These are phyloP conservation scores for Microcyclosporella mali DNA, from an alignment of 2,329 filamentous ascomycete genomes.

Conservation along the genomic window DNA sequence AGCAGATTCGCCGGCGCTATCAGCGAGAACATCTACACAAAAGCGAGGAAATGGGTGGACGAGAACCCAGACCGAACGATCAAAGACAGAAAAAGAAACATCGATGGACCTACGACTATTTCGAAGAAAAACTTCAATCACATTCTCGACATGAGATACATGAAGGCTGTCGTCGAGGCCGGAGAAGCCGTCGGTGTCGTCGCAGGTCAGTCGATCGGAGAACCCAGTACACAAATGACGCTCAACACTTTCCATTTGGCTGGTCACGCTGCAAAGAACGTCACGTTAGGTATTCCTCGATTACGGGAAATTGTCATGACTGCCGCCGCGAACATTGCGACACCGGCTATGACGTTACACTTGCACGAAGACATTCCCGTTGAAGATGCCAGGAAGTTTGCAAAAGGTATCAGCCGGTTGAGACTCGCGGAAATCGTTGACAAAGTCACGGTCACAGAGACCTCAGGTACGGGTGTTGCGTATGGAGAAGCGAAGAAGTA, in stretches of 20 bases:
- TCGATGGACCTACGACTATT: constrained; percentile 36
- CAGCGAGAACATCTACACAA: constrained; percentile 76
- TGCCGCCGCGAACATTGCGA: constrained; percentile 80
- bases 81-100: constrained; percentile 53
- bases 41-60: constrained; percentile 69
- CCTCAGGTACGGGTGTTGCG: constrained; percentile 63
- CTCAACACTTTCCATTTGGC: constrained; percentile 99
- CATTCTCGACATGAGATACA: constrained; percentile 85
- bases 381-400: constrained; percentile 68
- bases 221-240: constrained; percentile 98
- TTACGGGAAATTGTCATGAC: constrained; percentile 98
- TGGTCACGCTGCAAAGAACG: constrained; percentile 96
- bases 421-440: constrained; percentile 80
- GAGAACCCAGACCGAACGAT: constrained; percentile 60
- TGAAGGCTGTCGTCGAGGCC: constrained; percentile 85
- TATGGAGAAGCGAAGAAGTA: constrained; percentile 75
- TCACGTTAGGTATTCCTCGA: constrained; percentile 95
- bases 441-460: constrained; percentile 72
- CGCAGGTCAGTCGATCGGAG: constrained; percentile 91
- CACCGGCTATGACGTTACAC: constrained; percentile 80
- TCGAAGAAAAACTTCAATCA: constrained; percentile 71
- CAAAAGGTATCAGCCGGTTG: constrained; percentile 84
- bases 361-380: constrained; percentile 65
- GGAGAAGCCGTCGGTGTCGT: constrained; percentile 96
- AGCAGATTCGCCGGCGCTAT: constrained; percentile 75